phyloP scores from a whole-genome alignment of 176 grass and related monocot genomes.

The Aegilops sharonensis region DNA sequence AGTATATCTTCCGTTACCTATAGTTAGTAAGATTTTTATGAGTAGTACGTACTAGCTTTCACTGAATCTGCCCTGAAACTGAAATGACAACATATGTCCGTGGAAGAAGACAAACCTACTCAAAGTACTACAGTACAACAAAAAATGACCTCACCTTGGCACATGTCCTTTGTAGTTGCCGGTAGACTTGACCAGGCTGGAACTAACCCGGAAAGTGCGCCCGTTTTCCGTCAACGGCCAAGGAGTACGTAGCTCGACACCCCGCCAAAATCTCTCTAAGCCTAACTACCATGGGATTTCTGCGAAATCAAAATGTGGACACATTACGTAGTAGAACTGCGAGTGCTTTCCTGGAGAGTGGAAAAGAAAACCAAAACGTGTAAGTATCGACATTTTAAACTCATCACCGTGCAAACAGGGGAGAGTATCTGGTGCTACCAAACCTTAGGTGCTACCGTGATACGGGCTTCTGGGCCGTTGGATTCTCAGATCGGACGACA shows the following conservation, averaged over 20 bases:
- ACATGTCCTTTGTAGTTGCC: neutral
- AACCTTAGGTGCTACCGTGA: too few relatives aligned
- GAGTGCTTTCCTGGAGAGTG: too few relatives aligned
- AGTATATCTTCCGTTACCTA: neutral
- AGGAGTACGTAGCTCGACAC: neutral
- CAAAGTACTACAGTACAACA: neutral
- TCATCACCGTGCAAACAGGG: neutral
- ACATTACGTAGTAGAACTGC: too few relatives aligned
- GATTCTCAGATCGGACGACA: too few relatives aligned
- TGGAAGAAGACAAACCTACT: neutral
- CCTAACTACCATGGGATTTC: too few relatives aligned
- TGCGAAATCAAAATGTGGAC: too few relatives aligned
- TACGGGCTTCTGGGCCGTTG: too few relatives aligned
- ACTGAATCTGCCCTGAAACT: neutral
- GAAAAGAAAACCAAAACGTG: too few relatives aligned
- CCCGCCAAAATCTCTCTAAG: too few relatives aligned
- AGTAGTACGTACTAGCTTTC: neutral
- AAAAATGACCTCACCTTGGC: neutral
- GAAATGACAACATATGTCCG: neutral
- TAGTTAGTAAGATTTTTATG: too few relatives aligned
- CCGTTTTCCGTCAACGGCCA: neutral
- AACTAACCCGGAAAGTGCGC: neutral
- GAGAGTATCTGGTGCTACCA: too few relatives aligned
- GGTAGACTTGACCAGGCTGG: conserved; percentile 5
- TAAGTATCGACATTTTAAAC: neutral